These are phyloP conservation scores for Odonthalia washingtoniensis DNA, from an alignment of 31 red algal species.

Conservation along the genomic window DNA sequence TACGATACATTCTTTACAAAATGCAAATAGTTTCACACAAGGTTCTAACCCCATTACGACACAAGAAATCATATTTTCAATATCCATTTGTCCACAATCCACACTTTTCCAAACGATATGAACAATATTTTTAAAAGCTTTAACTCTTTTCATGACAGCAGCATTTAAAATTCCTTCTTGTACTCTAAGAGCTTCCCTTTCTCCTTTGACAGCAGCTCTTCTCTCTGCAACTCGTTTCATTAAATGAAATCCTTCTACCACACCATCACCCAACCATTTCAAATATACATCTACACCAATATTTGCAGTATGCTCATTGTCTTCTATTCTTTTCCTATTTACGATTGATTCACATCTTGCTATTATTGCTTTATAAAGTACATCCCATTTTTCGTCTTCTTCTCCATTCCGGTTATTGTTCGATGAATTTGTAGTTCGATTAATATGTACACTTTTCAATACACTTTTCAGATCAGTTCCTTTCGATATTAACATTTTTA, in stretches of 20 bases:
- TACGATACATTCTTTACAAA: neutral
- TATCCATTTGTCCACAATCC: neutral
- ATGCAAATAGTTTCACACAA: neutral
- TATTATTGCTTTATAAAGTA: constrained; percentile 8
- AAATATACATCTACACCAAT: constrained; percentile 24
- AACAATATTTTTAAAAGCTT: neutral
- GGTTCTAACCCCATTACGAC: neutral
- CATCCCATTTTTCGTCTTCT: neutral
- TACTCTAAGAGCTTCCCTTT: constrained; percentile 4
- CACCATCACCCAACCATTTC: constrained; percentile 21
- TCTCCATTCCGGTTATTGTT: too few species aligned
- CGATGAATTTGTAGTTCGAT: neutral
- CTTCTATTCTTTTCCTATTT: too few species aligned
- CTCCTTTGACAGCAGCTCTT: neutral
- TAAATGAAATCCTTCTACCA: neutral
- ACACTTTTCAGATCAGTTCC: neutral
- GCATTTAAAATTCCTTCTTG: constrained; percentile 17
- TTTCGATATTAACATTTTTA: constrained; percentile 29
- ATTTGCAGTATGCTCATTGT: neutral
- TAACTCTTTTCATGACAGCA: neutral
- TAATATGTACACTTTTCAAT: neutral
- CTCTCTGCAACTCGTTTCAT: neutral
- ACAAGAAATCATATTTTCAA: neutral
- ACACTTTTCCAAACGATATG: constrained; percentile 2
- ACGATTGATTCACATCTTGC: constrained; percentile 4